A percentile compares a stretch with the other conserved stretches of the same genome.
Evolutionary conservation across 1,284 basidiomycete species (phyloP).

Genomic region (Neolentinus lepideus): DNA sequence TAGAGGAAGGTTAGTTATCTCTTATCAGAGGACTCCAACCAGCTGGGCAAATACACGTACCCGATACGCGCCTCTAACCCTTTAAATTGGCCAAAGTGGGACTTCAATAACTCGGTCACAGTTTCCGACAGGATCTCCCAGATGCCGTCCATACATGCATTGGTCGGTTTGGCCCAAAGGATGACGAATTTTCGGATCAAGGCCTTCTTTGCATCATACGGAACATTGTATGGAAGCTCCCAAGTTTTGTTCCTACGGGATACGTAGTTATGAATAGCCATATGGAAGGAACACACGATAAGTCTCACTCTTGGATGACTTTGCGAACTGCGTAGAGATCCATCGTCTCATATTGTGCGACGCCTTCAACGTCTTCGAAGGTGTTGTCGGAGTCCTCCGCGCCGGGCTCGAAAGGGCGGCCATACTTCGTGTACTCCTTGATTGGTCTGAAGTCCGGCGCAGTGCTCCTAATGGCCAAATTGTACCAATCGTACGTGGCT

Average conservation of each 20-base stretch:
- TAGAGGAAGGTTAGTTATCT: neutral
- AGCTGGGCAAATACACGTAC: conserved; percentile 14
- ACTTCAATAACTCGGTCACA: conserved; percentile 14
- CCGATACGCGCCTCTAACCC: conserved; percentile 19
- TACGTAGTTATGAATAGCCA: neutral
- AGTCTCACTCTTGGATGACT: conserved; percentile 16
- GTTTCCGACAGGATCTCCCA: conserved; percentile 14
- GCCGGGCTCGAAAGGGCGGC: neutral
- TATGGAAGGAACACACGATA: neutral
- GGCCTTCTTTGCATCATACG: conserved; percentile 38
- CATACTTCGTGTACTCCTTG: neutral
- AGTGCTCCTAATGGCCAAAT: conserved; percentile 27
- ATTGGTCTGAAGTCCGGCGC: conserved; percentile 29
- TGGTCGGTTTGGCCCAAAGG: conserved; percentile 32
- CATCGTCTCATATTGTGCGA: conserved; percentile 4
- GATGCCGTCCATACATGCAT: conserved; percentile 31
- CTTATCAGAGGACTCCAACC: conserved; percentile 3
- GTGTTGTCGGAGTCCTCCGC: neutral
- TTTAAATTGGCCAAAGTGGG: conserved; percentile 27
- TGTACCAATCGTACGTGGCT: conserved; percentile 25
- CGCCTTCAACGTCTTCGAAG: neutral
- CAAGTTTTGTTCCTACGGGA: conserved; percentile 41
- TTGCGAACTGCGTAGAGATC: conserved; percentile 11
- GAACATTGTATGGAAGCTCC: conserved; percentile 45
- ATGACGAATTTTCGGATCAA: conserved; percentile 32